These are phyloP conservation scores for Kurtzmaniella quercitrusa DNA, from an alignment of 1,139 yeast genomes.

Conservation along the genomic window DNA sequence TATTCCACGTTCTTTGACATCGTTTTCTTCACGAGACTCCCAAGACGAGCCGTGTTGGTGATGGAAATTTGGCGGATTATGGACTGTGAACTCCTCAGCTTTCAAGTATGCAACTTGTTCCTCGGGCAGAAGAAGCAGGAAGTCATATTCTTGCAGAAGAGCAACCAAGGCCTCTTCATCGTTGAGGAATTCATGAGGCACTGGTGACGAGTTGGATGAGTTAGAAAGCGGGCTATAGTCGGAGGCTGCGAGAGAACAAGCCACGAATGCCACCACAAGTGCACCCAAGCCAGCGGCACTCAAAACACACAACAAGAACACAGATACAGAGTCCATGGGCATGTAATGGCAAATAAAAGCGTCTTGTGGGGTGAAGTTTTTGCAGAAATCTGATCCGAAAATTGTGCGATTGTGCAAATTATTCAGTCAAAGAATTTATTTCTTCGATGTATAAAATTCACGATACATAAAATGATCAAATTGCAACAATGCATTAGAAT, in stretches of 20 bases:
- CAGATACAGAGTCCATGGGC: not conserved
- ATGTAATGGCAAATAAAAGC: not conserved
- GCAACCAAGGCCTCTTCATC: slow-evolving; percentile 38
- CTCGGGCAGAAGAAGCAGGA: slow-evolving; percentile 37
- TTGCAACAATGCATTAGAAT: too few relatives aligned
- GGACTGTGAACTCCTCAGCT: slow-evolving; percentile 32
- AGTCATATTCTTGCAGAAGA: slow-evolving; percentile 37
- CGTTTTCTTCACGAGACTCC: slow-evolving; percentile 25
- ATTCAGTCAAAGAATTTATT: too few relatives aligned
- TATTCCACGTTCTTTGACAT: slow-evolving; percentile 38
- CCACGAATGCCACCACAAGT: not conserved
- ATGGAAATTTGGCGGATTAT: slow-evolving; percentile 30
- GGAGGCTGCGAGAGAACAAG: not conserved
- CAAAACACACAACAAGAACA: not conserved
- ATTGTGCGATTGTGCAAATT: too few relatives aligned
- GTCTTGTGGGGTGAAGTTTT: not conserved
- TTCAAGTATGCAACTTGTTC: slow-evolving; percentile 35
- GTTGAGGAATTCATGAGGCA: slow-evolving; percentile 39
- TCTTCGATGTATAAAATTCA: too few relatives aligned
- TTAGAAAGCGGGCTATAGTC: not conserved
- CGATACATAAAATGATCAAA: too few relatives aligned
- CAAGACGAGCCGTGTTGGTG: slow-evolving; percentile 33
- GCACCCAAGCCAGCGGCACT: not conserved
- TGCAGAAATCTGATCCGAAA: not conserved
- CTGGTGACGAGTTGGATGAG: slow-evolving; percentile 13